Evolutionary conservation across 495 filamentous ascomycete species (phyloP), one percentile per base, ranked within the genome.

Genomic region (Aspergillus sclerotiicarbonarius): DNA sequence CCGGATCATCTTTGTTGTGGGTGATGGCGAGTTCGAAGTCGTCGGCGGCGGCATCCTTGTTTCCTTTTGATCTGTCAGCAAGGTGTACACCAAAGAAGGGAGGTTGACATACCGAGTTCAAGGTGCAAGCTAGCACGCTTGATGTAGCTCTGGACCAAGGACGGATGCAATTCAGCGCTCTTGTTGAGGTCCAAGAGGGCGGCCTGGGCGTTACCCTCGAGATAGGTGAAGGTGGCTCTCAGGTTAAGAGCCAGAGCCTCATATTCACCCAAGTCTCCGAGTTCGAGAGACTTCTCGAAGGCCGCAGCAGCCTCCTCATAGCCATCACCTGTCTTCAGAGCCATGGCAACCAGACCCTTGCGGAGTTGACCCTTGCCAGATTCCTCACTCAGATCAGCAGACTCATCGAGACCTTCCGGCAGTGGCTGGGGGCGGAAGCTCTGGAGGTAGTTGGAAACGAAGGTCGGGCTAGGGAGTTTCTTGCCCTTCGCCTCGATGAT

Each of bases 41-140:
- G 59, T 86, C 82, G 30, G 90, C 85, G 31, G 94, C 95, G 60
- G 86, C 85, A 18, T 95, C 90, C 55, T 90, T 90, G 67, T 94
- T 86, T 56, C 90, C 91, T 95, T 54, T 45, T 37, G 9, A 44
- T 51, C 35, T 60, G 4, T 9, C 25, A n/a, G 54, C 64, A 60
- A 67, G 64, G 32, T 9, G 0, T 54, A 31, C 15, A 16, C 33
- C 6, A 45, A 35, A 49, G 8, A 29, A 37, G 5, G 15, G 51
- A 30, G 12, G 33, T 19, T 21, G 52, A 67, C 87, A 63, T 81
- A 92, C 92, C 93, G 47, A 95, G 84, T 76, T 99, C 94, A 37
- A 98, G 83, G 72, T 95, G 89, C 89, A 99, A 94, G 82, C 92
- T 97, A 47, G 94, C 94, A 48, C 95, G 85, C 80, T 99, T 99